Conservation (phyloP, 495 filamentous ascomycete genomes). For the Penicillium canariense region DNA sequence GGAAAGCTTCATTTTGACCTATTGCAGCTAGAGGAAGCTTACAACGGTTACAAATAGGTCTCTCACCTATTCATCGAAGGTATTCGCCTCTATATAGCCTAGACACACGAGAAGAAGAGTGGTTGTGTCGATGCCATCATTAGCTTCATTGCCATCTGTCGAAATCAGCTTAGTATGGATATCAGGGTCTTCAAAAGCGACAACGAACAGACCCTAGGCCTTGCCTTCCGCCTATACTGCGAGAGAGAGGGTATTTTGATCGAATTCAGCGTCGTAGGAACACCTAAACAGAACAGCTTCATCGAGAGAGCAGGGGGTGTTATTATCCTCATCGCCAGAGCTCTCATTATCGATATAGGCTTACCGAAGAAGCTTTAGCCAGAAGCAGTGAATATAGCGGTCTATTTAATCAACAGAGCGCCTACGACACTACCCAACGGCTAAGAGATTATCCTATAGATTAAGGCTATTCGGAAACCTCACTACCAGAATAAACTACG, state of each 20-base stretch:
- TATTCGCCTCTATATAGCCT: constrained; percentile 1
- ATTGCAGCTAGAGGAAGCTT: background rate
- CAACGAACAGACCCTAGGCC: background rate
- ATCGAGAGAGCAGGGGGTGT: constrained; percentile 11
- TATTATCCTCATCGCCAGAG: background rate
- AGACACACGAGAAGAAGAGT: background rate
- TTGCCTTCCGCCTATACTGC: background rate
- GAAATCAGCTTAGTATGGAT: background rate
- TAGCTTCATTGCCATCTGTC: background rate
- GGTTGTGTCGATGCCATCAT: background rate
- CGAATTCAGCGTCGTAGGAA: background rate
- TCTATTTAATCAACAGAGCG: constrained; percentile 8
- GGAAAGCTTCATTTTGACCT: constrained; percentile 6
- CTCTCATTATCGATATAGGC: background rate
- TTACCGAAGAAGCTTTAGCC: constrained; percentile 12
- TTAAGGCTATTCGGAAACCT: background rate
- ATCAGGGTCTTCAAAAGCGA: constrained; percentile 6
- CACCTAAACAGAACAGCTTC: constrained; percentile 8
- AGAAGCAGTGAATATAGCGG: background rate
- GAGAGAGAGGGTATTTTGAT: background rate
- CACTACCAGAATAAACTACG: background rate
- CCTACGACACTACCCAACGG: background rate
- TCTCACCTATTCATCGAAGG: constrained; percentile 12
- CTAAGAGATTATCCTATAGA: constrained; percentile 1
- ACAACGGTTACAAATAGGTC: constrained; percentile 2